Base-by-base conservation (phyloP, 1,139 yeast species). In the Saccharomyces hybrid region DNA sequence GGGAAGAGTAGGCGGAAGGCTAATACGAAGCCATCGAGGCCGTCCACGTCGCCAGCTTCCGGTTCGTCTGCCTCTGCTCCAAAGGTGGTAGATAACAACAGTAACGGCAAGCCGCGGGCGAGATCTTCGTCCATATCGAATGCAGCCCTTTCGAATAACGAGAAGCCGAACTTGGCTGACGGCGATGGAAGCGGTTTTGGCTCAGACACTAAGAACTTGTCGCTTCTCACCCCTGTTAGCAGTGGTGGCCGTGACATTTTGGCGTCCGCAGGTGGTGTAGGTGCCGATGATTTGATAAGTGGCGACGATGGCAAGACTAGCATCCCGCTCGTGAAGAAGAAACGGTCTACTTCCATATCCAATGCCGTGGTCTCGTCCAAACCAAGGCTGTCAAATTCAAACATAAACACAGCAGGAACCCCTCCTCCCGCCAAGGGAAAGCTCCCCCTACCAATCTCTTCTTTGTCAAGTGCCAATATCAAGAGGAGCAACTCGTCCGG, bases 1-100 rank as follows among this genome's bases (percentile, higher is more conserved):
- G 65, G 66, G 4, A 62, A 61, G 50, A 57, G 57, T 19, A 57
- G 48, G 42, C 24, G 42, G 4, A 55, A 53, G 44, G 28, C 47
- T 44, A 49, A 47, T 48, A 38, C 52, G 3, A 28, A 42, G 49
- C 21, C 47, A 42, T 32, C 48, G 47, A 42, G 26, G 29, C 29
- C 48, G 7, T 19, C 34, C 9, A 24, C 48, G 16, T 16, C 48
- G 11, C 16, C 50, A 26, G 24, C 50, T 4, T 38, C 44, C 8
- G 8, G 24, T 19, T 38, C 44, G 2, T 16, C 44, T 38, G 12
- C n/a, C 9, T 38, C 44, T 7, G 42, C 27, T 3, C 46, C 50
- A 31, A 34, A 26, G n/a, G 19, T 9, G 8, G 26, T 32, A 1
- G 19, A 32, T 21, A 14, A 16, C 11, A 34, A 24, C 24, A 26